A percentile compares a stretch with the other conserved stretches of the same genome.
Evolutionary conservation across 2,329 filamentous ascomycete species (phyloP).

Genomic region (Fusarium sp.): DNA sequence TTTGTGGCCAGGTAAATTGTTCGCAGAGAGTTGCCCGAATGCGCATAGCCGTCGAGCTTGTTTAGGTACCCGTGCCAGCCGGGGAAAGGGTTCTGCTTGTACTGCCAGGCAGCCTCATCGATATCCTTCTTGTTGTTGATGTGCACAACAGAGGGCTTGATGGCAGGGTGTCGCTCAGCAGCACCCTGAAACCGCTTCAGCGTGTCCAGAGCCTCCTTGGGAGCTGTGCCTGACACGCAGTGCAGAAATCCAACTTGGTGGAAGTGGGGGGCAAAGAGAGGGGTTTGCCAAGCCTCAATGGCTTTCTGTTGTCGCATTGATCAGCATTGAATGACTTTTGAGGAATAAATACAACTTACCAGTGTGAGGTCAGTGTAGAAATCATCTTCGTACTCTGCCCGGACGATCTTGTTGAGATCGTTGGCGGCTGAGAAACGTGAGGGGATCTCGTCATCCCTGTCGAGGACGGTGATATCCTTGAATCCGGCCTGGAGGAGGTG

Average conservation of each 20-base stretch:
- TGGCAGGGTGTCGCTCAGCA: constrained; percentile 58
- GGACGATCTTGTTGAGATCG: constrained; percentile 74
- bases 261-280: constrained; percentile 68
- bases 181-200: constrained; percentile 60
- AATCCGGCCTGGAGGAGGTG: constrained; percentile 63
- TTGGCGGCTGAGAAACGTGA: constrained; percentile 68
- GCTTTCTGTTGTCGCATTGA: constrained; percentile 55
- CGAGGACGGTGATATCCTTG: constrained; percentile 64
- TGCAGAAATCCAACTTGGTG: constrained; percentile 61
- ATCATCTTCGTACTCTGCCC: constrained; percentile 71
- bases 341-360: constrained; percentile 51
- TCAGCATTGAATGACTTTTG: not conserved
- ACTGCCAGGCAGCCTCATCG: constrained; percentile 61
- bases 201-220: constrained; percentile 63
- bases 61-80: constrained; percentile 74
- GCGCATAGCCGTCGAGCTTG: constrained; percentile 70
- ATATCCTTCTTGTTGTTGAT: constrained; percentile 59
- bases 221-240: constrained; percentile 63
- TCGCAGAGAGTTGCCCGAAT: constrained; percentile 66
- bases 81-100: constrained; percentile 61
- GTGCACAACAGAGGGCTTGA: constrained; percentile 57
- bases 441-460: constrained; percentile 58
- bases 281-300: constrained; percentile 66
- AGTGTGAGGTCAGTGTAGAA: constrained; percentile 71
- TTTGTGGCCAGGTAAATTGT: constrained; percentile 62